Base-by-base conservation (phyloP, 2,329 filamentous ascomycete species). In the Pyrenochaeta sp. region DNA sequence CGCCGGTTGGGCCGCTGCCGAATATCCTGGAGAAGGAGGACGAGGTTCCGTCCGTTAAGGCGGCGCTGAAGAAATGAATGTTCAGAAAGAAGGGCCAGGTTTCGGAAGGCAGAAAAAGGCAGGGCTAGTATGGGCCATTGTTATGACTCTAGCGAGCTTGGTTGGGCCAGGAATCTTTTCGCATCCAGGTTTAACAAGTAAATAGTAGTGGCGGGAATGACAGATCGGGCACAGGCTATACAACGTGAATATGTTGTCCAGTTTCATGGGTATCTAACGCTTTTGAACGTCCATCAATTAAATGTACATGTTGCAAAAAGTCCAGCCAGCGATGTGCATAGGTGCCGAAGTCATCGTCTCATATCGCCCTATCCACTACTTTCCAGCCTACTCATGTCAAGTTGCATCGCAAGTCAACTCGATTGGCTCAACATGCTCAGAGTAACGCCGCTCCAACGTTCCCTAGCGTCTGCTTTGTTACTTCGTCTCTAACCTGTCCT, bases 1-100 rank as follows among this genome's bases (percentile, higher is more conserved):
- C 92, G 25, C 93, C 94, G 0, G 74, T 96, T 15, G 94, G 94
- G 0, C 94, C 95, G 5, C 68, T 92, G 72, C 93, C 93, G 39
- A 85, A 96, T 79, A 90, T 99, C 61, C 71, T 97, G 78, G 86
- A 85, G 4, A 80, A 91, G 68, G 90, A 90, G 42, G 87, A 95
- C 69, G 93, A 97, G 81, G 92, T 97, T 5, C 65, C 82, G 7
- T 88, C 87, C 42, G 88, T 77, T 12, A 75, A 71, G 67, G 71
- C 65, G 37, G 68, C 65, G 34, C 27, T 56, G 44, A 52, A 47
- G 7, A 53, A 53, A 37, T 59, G 32, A 58, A 43, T 30, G 28
- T 19, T 19, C 19, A 19, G 19, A 19, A 19, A 19, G 19, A 19
- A 19, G 19, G 19, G 19, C 19, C 19, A 19, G 19, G 19, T 19